These are phyloP conservation scores for Acephala macrosclerotiorum DNA, from an alignment of 2,329 filamentous ascomycete species.

Conservation along the genomic window DNA sequence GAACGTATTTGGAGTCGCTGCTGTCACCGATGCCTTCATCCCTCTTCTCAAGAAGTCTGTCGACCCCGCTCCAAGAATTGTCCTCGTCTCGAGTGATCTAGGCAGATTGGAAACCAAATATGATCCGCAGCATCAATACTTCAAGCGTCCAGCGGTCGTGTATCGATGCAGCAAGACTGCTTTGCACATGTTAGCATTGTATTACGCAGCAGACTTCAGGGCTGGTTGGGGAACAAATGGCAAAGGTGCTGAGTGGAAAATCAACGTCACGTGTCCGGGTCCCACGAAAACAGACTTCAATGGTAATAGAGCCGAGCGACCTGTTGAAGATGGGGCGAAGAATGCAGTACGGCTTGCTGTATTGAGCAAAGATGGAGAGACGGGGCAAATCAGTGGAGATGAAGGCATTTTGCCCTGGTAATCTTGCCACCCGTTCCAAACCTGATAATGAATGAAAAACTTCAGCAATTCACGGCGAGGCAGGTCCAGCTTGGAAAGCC, in stretches of 20 bases:
- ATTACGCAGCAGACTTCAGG: constrained; percentile 33
- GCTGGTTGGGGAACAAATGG: constrained; percentile 10
- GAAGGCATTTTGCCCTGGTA: constrained; percentile 10
- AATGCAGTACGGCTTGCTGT: constrained; percentile 17
- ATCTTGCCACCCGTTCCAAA: background rate
- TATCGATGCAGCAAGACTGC: constrained; percentile 40
- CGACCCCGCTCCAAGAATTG: constrained; percentile 36
- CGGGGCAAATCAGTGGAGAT: constrained; percentile 19
- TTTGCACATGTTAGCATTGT: constrained; percentile 39
- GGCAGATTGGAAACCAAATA: constrained; percentile 29
- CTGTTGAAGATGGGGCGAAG: constrained; percentile 14
- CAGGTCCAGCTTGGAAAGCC: background rate
- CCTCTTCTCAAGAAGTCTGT: constrained; percentile 40
- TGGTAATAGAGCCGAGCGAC: background rate
- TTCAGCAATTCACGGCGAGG: background rate
- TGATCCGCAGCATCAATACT: constrained; percentile 19
- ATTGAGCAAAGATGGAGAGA: constrained; percentile 17
- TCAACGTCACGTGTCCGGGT: constrained; percentile 19
- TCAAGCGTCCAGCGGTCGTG: constrained; percentile 10
- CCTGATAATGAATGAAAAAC: background rate
- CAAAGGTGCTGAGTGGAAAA: constrained; percentile 19
- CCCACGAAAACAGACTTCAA: constrained; percentile 14
- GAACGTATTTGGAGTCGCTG: constrained; percentile 40
- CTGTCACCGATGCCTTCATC: constrained; percentile 42
- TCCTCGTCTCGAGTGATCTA: constrained; percentile 36